Evolutionary conservation across 129 eudicot genomes (phyloP).

Genomic region (Arctium minus): DNA sequence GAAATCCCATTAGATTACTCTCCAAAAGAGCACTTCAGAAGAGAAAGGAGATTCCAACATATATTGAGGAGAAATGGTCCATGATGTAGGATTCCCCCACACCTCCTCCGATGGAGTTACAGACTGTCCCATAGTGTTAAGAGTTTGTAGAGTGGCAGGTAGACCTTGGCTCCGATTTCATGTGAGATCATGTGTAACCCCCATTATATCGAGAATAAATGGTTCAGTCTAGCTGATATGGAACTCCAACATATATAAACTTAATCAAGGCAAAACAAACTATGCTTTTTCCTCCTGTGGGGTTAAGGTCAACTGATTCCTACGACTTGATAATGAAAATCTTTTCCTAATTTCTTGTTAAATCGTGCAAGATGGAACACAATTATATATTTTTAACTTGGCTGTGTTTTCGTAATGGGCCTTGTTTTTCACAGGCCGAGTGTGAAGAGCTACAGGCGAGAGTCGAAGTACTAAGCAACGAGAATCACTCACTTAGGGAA

Average conservation of each 20-base stretch:
- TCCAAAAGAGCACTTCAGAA: neutral
- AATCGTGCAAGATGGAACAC: neutral
- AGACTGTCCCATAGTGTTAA: neutral
- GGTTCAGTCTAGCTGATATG: neutral
- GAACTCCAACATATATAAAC: neutral
- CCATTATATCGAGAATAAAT: neutral
- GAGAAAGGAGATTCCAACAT: neutral
- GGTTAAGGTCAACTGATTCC: neutral
- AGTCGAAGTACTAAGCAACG: constrained; percentile 62
- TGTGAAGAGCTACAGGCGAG: constrained; percentile 87
- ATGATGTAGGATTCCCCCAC: neutral
- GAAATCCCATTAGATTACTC: neutral
- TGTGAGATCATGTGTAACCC: neutral
- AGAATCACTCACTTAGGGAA: constrained; percentile 56
- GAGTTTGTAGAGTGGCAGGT: neutral
- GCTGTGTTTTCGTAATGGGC: neutral
- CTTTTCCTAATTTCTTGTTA: neutral
- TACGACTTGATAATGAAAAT: neutral
- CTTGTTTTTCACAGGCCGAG: constrained; percentile 52
- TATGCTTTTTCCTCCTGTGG: neutral
- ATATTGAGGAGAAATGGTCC: neutral
- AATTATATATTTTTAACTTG: neutral
- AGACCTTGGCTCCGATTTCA: neutral
- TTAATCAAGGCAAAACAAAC: neutral
- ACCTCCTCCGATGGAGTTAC: neutral